Evolutionary conservation across 805 yeast species (phyloP).

Genomic region (Yamadazyma scolyti): DNA sequence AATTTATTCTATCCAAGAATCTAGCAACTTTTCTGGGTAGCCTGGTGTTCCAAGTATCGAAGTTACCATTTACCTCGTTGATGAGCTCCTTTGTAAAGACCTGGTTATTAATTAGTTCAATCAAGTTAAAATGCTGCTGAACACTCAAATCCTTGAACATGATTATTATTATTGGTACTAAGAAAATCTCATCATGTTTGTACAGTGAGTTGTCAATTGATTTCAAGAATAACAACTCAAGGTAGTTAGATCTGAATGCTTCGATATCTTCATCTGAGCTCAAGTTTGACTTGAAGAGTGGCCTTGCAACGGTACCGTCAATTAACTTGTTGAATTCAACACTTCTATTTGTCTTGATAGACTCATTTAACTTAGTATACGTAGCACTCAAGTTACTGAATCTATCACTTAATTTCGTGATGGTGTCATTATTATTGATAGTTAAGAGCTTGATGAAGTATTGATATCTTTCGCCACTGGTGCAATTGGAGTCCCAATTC

Average conservation of each 20-base stretch:
- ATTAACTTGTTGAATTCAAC: conserved; percentile 29
- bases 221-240: conserved; percentile 31
- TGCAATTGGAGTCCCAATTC: conserved; percentile 35
- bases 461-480: conserved; percentile 21
- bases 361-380: conserved; percentile 21
- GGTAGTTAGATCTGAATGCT: conserved; percentile 17
- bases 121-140: conserved; percentile 23
- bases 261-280: neutral
- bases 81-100: conserved; percentile 27
- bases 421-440: conserved; percentile 9
- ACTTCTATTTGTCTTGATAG: conserved; percentile 27
- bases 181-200: conserved; percentile 37
- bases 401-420: conserved; percentile 15
- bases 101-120: conserved; percentile 31
- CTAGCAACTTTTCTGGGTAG: conserved; percentile 18
- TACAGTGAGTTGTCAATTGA: conserved; percentile 34
- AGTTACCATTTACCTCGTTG: conserved; percentile 19
- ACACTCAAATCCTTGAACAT: conserved; percentile 24
- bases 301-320: conserved; percentile 21
- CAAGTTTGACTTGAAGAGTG: conserved; percentile 25
- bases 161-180: conserved; percentile 33
- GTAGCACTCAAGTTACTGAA: conserved; percentile 18
- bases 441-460: conserved; percentile 24
- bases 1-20: conserved; percentile 18
- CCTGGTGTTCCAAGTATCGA: conserved; percentile 25